These are phyloP conservation scores for Kwoniella mangroviensis DNA, from an alignment of 768 basidiomycete species.

Conservation along the genomic window DNA sequence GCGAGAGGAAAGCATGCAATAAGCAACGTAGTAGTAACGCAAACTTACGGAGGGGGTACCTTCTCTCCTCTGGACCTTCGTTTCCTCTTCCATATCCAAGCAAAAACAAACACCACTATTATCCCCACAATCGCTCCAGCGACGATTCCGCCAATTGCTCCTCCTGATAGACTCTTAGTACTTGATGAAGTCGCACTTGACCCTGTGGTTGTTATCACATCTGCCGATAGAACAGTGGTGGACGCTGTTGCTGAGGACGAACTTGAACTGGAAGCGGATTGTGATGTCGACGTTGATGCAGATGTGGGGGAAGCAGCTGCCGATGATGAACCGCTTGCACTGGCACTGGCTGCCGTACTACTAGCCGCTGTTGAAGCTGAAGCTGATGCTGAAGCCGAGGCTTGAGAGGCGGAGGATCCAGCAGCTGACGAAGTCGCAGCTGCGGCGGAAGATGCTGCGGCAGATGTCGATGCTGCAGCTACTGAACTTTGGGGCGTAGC, in stretches of 20 bases:
- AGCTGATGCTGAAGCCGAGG: conserved; percentile 12
- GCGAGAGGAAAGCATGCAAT: background rate
- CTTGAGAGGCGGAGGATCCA: background rate
- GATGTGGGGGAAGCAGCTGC: conserved; percentile 21
- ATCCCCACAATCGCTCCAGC: conserved; percentile 44
- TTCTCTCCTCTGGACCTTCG: conserved; percentile 32
- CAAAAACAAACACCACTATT: conserved; percentile 34
- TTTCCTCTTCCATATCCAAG: conserved; percentile 33
- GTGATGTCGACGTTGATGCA: background rate
- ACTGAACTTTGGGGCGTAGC: conserved; percentile 15
- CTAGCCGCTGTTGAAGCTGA: conserved; percentile 13
- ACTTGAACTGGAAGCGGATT: conserved; percentile 20
- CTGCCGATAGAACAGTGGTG: conserved; percentile 63
- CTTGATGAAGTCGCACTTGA: background rate
- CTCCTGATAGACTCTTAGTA: conserved; percentile 32
- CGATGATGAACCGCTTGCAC: conserved; percentile 16
- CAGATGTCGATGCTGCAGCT: conserved; percentile 9
- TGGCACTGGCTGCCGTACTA: conserved; percentile 11
- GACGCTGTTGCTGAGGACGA: conserved; percentile 59
- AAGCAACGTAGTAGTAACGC: background rate
- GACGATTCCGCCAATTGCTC: conserved; percentile 53
- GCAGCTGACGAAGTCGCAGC: conserved; percentile 16
- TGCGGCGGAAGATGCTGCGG: conserved; percentile 14
- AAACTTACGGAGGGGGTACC: conserved; percentile 47
- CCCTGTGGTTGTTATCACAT: conserved; percentile 60